Conservation (phyloP, 2,329 filamentous ascomycete genomes). For the Scytalidium sp. region DNA sequence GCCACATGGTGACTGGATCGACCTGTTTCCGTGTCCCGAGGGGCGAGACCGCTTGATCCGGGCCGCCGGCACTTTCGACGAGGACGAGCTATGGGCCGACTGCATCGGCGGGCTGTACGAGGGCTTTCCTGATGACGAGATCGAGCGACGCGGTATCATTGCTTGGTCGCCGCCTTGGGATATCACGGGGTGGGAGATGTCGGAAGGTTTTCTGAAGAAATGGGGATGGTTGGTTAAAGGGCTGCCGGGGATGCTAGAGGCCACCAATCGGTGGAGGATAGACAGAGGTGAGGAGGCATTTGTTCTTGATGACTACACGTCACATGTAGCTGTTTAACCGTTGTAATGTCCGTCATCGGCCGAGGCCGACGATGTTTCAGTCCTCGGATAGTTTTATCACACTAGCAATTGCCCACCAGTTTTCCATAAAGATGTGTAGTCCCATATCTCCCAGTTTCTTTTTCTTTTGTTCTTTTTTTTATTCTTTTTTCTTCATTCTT, state of each 20-base stretch:
- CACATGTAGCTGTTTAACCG: constrained; percentile 14
- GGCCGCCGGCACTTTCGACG: constrained; percentile 34
- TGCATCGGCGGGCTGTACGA: constrained; percentile 40
- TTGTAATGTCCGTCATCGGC: constrained; percentile 10
- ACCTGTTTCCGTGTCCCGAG: constrained; percentile 36
- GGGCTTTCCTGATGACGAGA: constrained; percentile 39
- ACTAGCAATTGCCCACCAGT: too few relatives aligned
- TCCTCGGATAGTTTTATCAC: constrained; percentile 7
- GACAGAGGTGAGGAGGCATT: constrained; percentile 30
- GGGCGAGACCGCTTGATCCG: constrained; percentile 37
- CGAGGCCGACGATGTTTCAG: constrained; percentile 7
- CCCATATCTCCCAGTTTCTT: too few relatives aligned
- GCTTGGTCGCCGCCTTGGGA: constrained; percentile 41
- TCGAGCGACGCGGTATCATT: constrained; percentile 36
- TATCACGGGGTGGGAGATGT: constrained; percentile 37
- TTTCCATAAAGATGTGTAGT: too few relatives aligned
- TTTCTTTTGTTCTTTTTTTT: too few relatives aligned
- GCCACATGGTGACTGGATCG: constrained; percentile 39
- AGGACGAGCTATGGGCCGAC: constrained; percentile 41
- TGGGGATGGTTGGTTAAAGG: constrained; percentile 31
- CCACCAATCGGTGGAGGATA: constrained; percentile 34
- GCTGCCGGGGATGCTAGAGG: constrained; percentile 24
- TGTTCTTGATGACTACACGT: constrained; percentile 18
- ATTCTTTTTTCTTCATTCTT: too few relatives aligned
- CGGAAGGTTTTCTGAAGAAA: constrained; percentile 36